phyloP scores from a whole-genome alignment of 2,329 filamentous ascomycete genomes.

The Didymella pomorum region DNA sequence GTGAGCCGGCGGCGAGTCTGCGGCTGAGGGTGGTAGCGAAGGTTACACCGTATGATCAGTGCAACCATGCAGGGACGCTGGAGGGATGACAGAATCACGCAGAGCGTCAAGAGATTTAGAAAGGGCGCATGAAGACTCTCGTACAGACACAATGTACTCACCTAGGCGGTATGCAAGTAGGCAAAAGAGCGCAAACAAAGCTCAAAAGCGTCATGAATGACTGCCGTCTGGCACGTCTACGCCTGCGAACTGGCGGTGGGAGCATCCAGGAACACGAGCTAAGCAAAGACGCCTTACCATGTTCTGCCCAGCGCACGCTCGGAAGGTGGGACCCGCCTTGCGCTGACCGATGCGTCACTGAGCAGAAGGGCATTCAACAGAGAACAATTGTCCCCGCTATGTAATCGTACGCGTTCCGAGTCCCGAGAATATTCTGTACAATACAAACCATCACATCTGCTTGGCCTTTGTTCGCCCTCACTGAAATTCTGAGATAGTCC shows the following conservation, averaged over 20 bases:
- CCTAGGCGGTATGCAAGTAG: background rate
- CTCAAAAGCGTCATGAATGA: background rate
- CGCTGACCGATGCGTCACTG: constrained; percentile 18
- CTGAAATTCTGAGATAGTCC: background rate
- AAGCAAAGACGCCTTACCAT: constrained; percentile 13
- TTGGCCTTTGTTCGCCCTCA: background rate
- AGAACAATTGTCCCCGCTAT: constrained; percentile 17
- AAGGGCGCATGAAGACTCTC: background rate
- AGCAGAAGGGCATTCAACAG: constrained; percentile 19
- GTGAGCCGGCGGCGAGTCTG: background rate
- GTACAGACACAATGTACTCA: background rate
- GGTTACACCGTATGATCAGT: constrained; percentile 11
- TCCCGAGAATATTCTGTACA: constrained; percentile 12
- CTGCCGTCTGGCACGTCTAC: background rate
- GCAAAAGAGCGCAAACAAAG: background rate
- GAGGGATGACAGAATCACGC: constrained; percentile 12
- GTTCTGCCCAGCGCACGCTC: constrained; percentile 2
- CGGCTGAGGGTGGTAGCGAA: constrained; percentile 7
- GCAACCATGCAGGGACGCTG: constrained; percentile 9
- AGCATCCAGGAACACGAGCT: constrained; percentile 2
- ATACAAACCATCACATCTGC: background rate
- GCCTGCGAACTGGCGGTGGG: constrained; percentile 16
- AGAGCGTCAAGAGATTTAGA: background rate
- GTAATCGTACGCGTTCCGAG: constrained; percentile 8
- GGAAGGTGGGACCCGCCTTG: constrained; percentile 4